Percentiles rank a stretch among this genome's conserved stretches.
Conservation (phyloP, 176 grass and related monocot genomes). For the Oryza australiensis region DNA sequence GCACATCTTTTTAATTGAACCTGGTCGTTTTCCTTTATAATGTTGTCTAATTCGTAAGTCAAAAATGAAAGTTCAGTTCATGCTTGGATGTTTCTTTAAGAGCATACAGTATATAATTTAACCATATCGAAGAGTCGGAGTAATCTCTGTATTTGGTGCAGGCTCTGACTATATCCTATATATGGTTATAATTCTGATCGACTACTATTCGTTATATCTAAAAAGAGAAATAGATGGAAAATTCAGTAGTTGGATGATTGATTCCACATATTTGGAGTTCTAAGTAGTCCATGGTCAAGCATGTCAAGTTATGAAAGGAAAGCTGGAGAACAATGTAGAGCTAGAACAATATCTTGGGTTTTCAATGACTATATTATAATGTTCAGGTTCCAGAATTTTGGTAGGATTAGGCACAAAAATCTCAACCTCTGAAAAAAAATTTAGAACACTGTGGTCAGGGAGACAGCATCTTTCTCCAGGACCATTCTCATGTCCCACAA, state of each 20-base stretch:
- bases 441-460: not conserved
- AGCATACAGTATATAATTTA: slow-evolving; percentile 20
- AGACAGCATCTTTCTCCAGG: not conserved
- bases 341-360: not conserved
- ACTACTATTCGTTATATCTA: slow-evolving; percentile 2
- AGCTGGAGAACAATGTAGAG: slow-evolving; percentile 4
- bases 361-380: not conserved
- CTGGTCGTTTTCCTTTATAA: slow-evolving; percentile 18
- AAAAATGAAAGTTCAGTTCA: slow-evolving; percentile 30
- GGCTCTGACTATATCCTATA: slow-evolving; percentile 11
- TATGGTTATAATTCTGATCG: not conserved
- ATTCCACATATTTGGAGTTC: not conserved
- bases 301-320: not conserved
- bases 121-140: slow-evolving; percentile 22
- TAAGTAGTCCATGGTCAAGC: not conserved
- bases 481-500: not conserved
- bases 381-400: not conserved
- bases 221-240: not conserved
- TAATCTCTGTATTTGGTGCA: slow-evolving; percentile 26
- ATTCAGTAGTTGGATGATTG: not conserved
- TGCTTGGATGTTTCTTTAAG: slow-evolving; percentile 25
- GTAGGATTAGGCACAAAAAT: slow-evolving; percentile 2
- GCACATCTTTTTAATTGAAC: slow-evolving; percentile 40
- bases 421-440: not conserved
- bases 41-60: slow-evolving; percentile 24